phyloP scores from a whole-genome alignment of 129 eudicot species.

The Kitagawia praeruptora region DNA sequence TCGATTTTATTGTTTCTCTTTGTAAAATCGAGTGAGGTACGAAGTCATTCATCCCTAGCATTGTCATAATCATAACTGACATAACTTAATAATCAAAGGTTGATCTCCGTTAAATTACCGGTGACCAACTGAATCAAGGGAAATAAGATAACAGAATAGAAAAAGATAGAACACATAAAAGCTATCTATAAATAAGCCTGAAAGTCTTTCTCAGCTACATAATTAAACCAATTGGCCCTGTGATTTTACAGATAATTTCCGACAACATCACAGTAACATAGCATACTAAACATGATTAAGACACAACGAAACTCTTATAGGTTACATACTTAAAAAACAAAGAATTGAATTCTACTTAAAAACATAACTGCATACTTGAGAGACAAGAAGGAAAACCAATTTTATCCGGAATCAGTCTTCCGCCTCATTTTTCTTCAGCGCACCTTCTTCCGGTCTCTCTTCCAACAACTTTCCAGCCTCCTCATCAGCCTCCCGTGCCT shows the following conservation, averaged over 20 bases:
- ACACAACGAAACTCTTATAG: not conserved
- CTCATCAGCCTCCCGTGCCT: slow-evolving; percentile 19
- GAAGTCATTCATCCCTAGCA: no score
- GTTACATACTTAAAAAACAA: slow-evolving; percentile 2
- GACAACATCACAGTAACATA: not conserved
- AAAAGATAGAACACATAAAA: not conserved
- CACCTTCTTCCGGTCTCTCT: slow-evolving; percentile 19
- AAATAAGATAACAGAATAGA: not conserved
- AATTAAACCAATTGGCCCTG: not conserved
- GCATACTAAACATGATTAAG: not conserved
- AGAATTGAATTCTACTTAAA: not conserved
- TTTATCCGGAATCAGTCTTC: slow-evolving; percentile 8
- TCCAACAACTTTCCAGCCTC: slow-evolving; percentile 35
- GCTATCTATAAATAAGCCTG: not conserved
- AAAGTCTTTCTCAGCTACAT: slow-evolving; percentile 5
- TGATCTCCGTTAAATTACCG: not conserved
- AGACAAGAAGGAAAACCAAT: not conserved
- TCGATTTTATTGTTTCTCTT: no score
- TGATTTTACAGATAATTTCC: not conserved
- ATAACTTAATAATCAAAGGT: not conserved
- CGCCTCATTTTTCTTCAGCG: slow-evolving; percentile 11
- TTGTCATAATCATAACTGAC: not conserved
- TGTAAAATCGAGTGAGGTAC: not conserved
- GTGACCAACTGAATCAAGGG: not conserved
- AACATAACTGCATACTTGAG: not conserved